phyloP scores from a whole-genome alignment of 345 rosid genomes.

The Cardamine resedifolia region DNA sequence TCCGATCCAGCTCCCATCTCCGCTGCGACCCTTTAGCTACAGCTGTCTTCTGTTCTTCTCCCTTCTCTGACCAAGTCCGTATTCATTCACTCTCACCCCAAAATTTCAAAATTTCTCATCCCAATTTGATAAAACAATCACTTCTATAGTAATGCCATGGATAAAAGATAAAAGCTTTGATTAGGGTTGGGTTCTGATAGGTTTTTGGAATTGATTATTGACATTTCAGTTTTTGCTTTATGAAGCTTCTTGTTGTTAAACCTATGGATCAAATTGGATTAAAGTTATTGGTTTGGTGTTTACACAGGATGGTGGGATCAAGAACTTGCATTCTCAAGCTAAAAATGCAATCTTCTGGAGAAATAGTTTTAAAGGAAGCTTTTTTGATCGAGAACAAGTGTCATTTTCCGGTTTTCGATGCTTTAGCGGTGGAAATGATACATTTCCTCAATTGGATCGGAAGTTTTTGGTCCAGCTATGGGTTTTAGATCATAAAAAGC shows the following conservation, averaged over 20 bases:
- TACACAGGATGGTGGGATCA: conserved; percentile 32
- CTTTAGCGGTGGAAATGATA: conserved; percentile 21
- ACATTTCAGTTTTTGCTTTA: neutral
- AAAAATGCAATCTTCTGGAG: conserved; percentile 12
- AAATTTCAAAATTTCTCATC: conserved; percentile 1
- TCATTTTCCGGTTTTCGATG: conserved; percentile 13
- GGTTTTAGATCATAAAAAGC: conserved; percentile 55
- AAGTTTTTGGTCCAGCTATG: conserved; percentile 61
- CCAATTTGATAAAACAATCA: neutral
- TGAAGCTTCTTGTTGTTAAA: neutral
- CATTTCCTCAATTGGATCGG: conserved; percentile 45
- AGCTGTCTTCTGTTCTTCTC: conserved; percentile 20
- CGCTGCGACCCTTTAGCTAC: conserved; percentile 13
- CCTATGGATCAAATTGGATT: neutral
- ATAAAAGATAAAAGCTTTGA: neutral
- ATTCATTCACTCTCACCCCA: neutral
- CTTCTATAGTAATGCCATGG: neutral
- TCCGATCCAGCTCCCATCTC: conserved; percentile 23
- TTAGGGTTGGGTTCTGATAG: neutral
- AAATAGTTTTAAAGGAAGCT: conserved; percentile 11
- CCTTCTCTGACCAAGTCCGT: conserved; percentile 7
- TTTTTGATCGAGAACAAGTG: conserved; percentile 2
- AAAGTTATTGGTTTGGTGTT: too few species aligned
- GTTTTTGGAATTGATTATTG: neutral
- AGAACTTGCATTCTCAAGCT: conserved; percentile 12